Evolutionary conservation across 2,329 filamentous ascomycete species (phyloP), one percentile per base, ranked within the genome.

Genomic region (Penicillium sp.): DNA sequence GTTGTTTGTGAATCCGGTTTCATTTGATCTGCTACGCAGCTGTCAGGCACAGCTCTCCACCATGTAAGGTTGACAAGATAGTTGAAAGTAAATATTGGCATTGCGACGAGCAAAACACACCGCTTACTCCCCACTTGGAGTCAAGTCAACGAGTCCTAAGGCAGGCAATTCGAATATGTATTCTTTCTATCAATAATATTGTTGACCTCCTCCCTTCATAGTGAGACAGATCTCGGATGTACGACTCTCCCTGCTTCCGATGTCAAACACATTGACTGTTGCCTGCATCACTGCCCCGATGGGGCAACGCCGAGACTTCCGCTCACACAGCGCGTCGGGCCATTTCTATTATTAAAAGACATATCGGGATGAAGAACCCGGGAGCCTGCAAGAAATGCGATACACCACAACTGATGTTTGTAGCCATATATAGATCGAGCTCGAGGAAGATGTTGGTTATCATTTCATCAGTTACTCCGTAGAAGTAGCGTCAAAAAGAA

Each of bases 1-100:
- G 24, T 53, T 60, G 53, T 62, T 28, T 45, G 24, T 58, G 59
- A 69, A 68, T 65, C 67, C 62, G 42, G 68, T 70, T 70, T 68
- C 67, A 61, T 22, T 65, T 54, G 60, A 58, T 40, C 22, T 55
- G 51, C 61, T 61, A 62, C 60, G 49, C 56, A 65, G 63, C 65
- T 66, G 64, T 62, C 63, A 62, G 53, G 55, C 49, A 56, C 59
- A 50, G 58, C 61, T 59, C 56, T 55, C 59, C 63, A 65, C 65
- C 42, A n/a, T 59, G 62, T 64, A 62, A 44, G 56, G 58, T 60
- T 59, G 33, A 55, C 35, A 53, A 60, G 63, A 58, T 62, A 37
- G 35, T 15, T 15, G 7, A 37, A 37, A 37, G 65, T 59, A 62
- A 37, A 40, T 38, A 69, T 69, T 68, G 65, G 62, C 60, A 68